phyloP scores from a whole-genome alignment of 164 flowering plant genomes.

The Nymphaea colorata region DNA sequence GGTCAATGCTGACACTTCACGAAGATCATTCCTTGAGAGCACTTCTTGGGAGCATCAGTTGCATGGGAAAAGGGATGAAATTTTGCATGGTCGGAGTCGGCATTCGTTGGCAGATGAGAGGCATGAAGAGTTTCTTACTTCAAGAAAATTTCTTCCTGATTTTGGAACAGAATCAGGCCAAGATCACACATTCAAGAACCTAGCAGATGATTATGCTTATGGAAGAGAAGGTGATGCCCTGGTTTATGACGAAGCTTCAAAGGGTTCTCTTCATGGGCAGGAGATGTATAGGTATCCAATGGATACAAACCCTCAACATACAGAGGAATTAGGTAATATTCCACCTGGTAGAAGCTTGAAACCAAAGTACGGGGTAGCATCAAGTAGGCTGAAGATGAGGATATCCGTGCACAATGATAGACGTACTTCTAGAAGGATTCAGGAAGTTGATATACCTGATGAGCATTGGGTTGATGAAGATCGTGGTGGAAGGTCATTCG shows the following conservation, averaged over 20 bases:
- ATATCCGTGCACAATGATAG: slow-evolving; percentile 9
- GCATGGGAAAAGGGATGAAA: slow-evolving; percentile 8
- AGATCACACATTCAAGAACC: slow-evolving; percentile 7
- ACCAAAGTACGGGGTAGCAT: slow-evolving; percentile 12
- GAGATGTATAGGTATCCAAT: slow-evolving; percentile 9
- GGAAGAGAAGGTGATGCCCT: slow-evolving; percentile 15
- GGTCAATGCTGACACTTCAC: slow-evolving; percentile 10
- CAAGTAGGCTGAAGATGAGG: slow-evolving; percentile 8
- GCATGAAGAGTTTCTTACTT: slow-evolving; percentile 14
- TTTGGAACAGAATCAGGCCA: slow-evolving; percentile 9
- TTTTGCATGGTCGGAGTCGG: slow-evolving; percentile 7
- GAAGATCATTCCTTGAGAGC: slow-evolving; percentile 3
- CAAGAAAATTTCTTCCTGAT: slow-evolving; percentile 12
- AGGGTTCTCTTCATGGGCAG: slow-evolving; percentile 8
- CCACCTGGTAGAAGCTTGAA: slow-evolving; percentile 13
- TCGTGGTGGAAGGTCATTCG: slow-evolving; percentile 6
- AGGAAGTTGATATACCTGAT: slow-evolving; percentile 6
- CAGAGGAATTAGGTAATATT: slow-evolving; percentile 11
- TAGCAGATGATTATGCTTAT: slow-evolving; percentile 14
- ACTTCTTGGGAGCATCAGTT: slow-evolving; percentile 16
- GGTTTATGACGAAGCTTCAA: slow-evolving; percentile 12
- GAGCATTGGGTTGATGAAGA: slow-evolving; percentile 12
- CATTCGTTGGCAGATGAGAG: slow-evolving; percentile 6
- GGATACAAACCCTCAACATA: slow-evolving; percentile 8
- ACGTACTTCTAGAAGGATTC: slow-evolving; percentile 8